Conservation (phyloP, 352 stramenopile species). For the Phytophthora cryptogea region DNA sequence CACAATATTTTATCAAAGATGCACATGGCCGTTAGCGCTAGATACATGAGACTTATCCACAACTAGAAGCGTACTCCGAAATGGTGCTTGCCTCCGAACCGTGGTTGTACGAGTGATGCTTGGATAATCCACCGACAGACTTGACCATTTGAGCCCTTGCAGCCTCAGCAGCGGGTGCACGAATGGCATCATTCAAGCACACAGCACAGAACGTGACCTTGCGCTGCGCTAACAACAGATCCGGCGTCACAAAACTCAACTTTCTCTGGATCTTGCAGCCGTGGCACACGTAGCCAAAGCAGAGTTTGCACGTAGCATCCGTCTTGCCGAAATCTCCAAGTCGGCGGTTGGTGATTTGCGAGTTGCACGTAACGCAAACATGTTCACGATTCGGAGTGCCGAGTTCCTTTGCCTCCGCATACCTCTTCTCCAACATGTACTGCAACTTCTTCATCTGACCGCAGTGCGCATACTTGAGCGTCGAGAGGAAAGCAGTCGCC, state of each 20-base stretch:
- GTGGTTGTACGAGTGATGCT: constrained; percentile 22
- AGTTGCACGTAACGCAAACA: constrained; percentile 25
- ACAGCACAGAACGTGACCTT: constrained; percentile 42
- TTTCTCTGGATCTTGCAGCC: constrained; percentile 33
- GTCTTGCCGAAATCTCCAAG: constrained; percentile 28
- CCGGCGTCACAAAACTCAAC: constrained; percentile 35
- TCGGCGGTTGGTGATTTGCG: constrained; percentile 14
- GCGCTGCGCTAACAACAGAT: constrained; percentile 27
- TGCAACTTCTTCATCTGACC: constrained; percentile 36
- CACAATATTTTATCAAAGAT: neutral
- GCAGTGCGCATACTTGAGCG: constrained; percentile 33
- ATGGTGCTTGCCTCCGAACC: constrained; percentile 34
- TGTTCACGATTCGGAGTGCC: constrained; percentile 28
- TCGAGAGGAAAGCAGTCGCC: constrained; percentile 28
- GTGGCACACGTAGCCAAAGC: constrained; percentile 28
- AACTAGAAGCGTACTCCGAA: constrained; percentile 31
- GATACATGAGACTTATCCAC: constrained; percentile 3
- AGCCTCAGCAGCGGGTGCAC: constrained; percentile 24
- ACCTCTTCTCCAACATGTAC: constrained; percentile 31
- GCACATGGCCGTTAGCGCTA: neutral
- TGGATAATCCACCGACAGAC: constrained; percentile 15
- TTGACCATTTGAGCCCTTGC: constrained; percentile 30
- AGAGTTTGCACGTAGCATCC: constrained; percentile 30
- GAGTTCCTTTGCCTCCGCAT: constrained; percentile 18
- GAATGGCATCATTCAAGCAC: constrained; percentile 36